Conservation (phyloP, 2,329 filamentous ascomycete genomes). For the Nothopassalora personata region DNA sequence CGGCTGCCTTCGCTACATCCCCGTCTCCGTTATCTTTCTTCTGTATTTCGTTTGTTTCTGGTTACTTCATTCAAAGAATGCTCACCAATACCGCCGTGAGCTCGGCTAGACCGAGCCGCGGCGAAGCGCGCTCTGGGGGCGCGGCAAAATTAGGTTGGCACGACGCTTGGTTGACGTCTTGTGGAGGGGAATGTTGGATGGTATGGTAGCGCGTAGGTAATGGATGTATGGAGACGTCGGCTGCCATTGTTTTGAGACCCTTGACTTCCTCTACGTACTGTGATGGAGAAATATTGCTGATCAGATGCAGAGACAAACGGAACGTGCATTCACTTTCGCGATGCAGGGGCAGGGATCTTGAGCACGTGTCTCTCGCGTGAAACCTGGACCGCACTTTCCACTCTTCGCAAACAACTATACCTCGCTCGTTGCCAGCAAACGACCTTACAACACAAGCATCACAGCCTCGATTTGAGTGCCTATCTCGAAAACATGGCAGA, state of each 20-base stretch:
- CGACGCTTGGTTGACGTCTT: constrained; percentile 3
- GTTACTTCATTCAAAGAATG: constrained; percentile 8
- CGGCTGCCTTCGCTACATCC: constrained; percentile 6
- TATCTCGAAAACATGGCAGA: no score
- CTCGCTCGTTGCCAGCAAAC: no score
- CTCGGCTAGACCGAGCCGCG: not conserved
- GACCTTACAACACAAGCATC: no score
- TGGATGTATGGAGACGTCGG: constrained; percentile 8
- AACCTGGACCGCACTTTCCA: no score
- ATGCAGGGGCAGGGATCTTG: no score
- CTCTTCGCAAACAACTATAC: no score
- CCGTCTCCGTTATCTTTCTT: constrained; percentile 1
- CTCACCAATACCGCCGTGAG: constrained; percentile 2
- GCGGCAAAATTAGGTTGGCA: constrained; percentile 7
- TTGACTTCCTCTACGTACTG: not conserved
- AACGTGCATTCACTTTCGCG: no score
- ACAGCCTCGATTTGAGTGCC: no score
- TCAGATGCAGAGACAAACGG: not conserved
- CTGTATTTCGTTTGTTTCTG: not conserved
- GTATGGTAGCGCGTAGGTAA: constrained; percentile 2
- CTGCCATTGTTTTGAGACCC: not conserved
- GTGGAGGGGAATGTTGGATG: constrained; percentile 7
- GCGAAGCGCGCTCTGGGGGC: constrained; percentile 5
- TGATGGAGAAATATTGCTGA: not conserved
- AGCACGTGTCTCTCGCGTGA: no score